Conservation (phyloP, 257 asterid species). For the Salvia rosmarinus region DNA sequence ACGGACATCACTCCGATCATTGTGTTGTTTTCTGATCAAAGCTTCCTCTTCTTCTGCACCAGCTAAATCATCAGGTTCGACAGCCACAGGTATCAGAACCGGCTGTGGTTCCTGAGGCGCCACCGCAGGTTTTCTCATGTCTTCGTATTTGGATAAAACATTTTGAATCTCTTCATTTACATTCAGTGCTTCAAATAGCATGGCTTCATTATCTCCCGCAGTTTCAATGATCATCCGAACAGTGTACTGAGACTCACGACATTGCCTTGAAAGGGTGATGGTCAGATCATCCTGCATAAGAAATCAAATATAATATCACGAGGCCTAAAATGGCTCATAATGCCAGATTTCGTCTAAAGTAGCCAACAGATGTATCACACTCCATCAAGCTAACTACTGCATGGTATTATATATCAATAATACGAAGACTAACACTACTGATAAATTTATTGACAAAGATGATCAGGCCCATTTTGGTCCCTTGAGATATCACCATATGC, state of each 20-base stretch:
- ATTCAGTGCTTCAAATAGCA: slow-evolving; percentile 89
- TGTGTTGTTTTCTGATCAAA: slow-evolving; percentile 53
- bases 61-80: slow-evolving; percentile 69
- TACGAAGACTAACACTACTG: not conserved
- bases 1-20: slow-evolving; percentile 44
- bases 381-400: not conserved
- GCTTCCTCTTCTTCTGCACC: slow-evolving; percentile 59
- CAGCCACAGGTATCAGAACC: slow-evolving; percentile 73
- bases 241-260: slow-evolving; percentile 71
- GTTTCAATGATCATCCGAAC: slow-evolving; percentile 79
- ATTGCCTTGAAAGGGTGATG: slow-evolving; percentile 70
- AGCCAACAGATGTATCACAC: slow-evolving; percentile 16
- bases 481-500: not conserved
- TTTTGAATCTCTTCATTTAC: slow-evolving; percentile 89
- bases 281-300: slow-evolving; percentile 79
- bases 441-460: not conserved
- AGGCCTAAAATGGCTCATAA: not conserved
- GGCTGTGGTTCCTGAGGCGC: slow-evolving; percentile 68
- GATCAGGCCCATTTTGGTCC: slow-evolving; percentile 10
- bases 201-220: slow-evolving; percentile 79
- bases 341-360: not conserved
- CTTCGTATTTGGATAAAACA: slow-evolving; percentile 70
- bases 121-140: slow-evolving; percentile 57
- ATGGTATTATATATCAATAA: not conserved
- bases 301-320: slow-evolving; percentile 1